Percentiles rank a stretch among this genome's conserved stretches.
phyloP scores from a whole-genome alignment of 805 yeast genomes.

The Myxozyma monticola region DNA sequence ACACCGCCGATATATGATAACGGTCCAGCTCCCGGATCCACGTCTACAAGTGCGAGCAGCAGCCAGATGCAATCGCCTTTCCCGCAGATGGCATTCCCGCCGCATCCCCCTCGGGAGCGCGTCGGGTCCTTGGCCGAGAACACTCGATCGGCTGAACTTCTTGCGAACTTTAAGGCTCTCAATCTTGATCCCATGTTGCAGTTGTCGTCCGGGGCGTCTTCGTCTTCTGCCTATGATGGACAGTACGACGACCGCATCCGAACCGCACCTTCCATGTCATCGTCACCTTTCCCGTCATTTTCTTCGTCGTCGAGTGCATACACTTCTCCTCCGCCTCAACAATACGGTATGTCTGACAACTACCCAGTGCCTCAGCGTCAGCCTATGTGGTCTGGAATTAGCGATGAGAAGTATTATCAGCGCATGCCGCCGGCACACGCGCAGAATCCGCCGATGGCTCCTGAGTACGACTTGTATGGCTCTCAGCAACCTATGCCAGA shows the following conservation, averaged over 20 bases:
- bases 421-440: slow-evolving; percentile 11
- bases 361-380: slow-evolving; percentile 11
- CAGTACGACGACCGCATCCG: slow-evolving; percentile 24
- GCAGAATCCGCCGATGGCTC: slow-evolving; percentile 6
- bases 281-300: slow-evolving; percentile 10
- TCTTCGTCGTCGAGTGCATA: slow-evolving; percentile 5
- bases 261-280: slow-evolving; percentile 2
- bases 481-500: slow-evolving; percentile 7
- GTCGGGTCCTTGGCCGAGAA: slow-evolving; percentile 34
- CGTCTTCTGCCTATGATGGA: slow-evolving; percentile 28
- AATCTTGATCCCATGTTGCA: not conserved
- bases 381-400: slow-evolving; percentile 14
- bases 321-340: slow-evolving; percentile 12
- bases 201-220: too few species aligned
- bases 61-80: slow-evolving; percentile 8
- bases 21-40: slow-evolving; percentile 2
- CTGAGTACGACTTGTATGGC: slow-evolving; percentile 1
- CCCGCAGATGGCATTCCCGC: slow-evolving; percentile 9
- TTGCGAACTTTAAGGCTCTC: slow-evolving; percentile 22
- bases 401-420: slow-evolving; percentile 13
- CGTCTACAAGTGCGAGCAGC: slow-evolving; percentile 5
- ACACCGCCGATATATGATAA: slow-evolving; percentile 18
- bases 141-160: slow-evolving; percentile 39
- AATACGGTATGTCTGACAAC: slow-evolving; percentile 1
- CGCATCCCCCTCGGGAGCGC: slow-evolving; percentile 7